These are phyloP conservation scores for Panaeolus papilionaceus DNA, from an alignment of 768 basidiomycete genomes.

Conservation along the genomic window DNA sequence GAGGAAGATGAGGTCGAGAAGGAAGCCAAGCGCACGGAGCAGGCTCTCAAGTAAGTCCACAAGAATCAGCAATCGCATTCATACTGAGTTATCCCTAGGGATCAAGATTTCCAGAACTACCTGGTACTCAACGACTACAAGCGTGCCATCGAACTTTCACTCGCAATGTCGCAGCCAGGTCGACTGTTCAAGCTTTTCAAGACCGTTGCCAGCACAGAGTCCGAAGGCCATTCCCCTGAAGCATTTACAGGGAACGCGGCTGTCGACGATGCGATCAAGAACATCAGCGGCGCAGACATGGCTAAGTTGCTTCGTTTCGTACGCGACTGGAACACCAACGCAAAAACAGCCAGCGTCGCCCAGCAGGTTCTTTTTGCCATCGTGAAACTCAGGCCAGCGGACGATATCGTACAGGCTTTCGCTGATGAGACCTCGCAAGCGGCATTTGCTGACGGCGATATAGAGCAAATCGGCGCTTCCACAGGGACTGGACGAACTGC, in stretches of 20 bases:
- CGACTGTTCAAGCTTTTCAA: conserved; percentile 83
- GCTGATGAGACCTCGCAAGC: conserved; percentile 44
- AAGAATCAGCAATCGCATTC: not conserved
- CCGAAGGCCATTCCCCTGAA: conserved; percentile 30
- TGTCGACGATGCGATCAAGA: conserved; percentile 84
- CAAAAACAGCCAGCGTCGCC: conserved; percentile 85
- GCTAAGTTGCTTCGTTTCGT: conserved; percentile 82
- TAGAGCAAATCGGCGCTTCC: conserved; percentile 15
- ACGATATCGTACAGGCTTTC: conserved; percentile 78
- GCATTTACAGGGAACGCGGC: conserved; percentile 72
- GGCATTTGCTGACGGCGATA: conserved; percentile 33
- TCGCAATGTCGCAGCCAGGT: conserved; percentile 94
- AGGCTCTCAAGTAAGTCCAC: conserved; percentile 77
- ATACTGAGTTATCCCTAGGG: conserved; percentile 52
- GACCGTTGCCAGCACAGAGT: conserved; percentile 47
- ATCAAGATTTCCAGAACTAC: conserved; percentile 96
- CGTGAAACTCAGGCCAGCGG: conserved; percentile 75
- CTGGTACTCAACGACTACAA: conserved; percentile 87
- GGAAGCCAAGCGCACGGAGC: conserved; percentile 71
- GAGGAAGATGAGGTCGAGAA: conserved; percentile 81
- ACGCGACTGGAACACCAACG: conserved; percentile 94
- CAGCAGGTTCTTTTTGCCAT: conserved; percentile 85
- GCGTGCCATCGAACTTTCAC: conserved; percentile 88
- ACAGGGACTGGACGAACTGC: conserved; percentile 38
- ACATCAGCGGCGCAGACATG: conserved; percentile 75